A percentile compares a stretch with the other conserved stretches of the same genome.
These are phyloP conservation scores for Syzygium jambos DNA, from an alignment of 345 rosid species.

Conservation along the genomic window DNA sequence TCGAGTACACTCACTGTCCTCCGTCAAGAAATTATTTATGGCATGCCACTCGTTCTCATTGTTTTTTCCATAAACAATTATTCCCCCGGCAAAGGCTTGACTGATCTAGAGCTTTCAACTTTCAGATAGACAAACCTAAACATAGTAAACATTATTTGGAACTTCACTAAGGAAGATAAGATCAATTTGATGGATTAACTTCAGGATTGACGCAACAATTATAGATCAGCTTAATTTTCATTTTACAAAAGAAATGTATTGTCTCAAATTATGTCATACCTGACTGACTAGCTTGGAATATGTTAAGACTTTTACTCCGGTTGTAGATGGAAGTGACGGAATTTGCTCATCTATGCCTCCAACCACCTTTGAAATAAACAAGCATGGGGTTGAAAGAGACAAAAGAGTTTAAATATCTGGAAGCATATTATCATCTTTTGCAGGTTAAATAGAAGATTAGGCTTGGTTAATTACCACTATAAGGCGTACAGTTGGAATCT, in stretches of 20 bases:
- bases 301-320: conserved; percentile 64
- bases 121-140: not conserved
- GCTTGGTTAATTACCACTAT: conserved; percentile 61
- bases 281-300: conserved; percentile 69
- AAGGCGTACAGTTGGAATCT: conserved; percentile 69
- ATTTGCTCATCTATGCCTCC: conserved; percentile 77
- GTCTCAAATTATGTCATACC: conserved; percentile 33
- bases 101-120: not conserved
- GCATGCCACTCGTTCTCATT: not conserved
- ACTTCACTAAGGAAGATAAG: not conserved
- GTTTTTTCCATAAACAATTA: not conserved
- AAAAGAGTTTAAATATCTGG: not conserved
- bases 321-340: conserved; percentile 70
- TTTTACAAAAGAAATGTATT: not conserved
- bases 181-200: not conserved
- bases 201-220: not conserved
- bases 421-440: not conserved
- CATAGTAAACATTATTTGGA: not conserved
- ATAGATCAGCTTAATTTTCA: not conserved
- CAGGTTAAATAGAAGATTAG: not conserved
- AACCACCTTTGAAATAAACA: conserved; percentile 55
- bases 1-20: not conserved
- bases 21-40: not conserved
- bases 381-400: not conserved
- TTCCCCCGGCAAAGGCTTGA: not conserved